Evolutionary conservation across 2,329 filamentous ascomycete species (phyloP).

Genomic region (Phoma sp.): DNA sequence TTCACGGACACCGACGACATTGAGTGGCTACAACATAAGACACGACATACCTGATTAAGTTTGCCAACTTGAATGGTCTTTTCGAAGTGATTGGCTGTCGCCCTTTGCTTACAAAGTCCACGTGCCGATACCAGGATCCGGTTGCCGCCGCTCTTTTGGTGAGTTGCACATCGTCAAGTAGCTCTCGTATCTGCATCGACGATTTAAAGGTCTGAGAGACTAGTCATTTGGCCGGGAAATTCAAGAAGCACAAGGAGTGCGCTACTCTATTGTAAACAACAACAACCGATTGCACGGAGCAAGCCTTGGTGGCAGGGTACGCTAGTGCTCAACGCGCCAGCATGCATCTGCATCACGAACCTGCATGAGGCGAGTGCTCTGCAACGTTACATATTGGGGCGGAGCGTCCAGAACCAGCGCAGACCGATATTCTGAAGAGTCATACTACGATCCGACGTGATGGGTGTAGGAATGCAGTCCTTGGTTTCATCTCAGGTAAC

Average conservation of each 20-base stretch:
- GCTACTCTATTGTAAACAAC: not conserved
- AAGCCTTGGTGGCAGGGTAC: conserved; percentile 13
- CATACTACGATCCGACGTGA: conserved; percentile 9
- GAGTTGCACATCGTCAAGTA: too few species aligned
- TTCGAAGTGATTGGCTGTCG: too few species aligned
- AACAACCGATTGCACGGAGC: not conserved
- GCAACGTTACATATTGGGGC: conserved; percentile 24
- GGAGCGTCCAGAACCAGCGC: conserved; percentile 8
- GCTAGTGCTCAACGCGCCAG: conserved; percentile 18
- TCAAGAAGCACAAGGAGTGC: not conserved
- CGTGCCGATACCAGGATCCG: too few species aligned
- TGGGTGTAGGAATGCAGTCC: conserved; percentile 7
- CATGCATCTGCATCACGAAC: conserved; percentile 8
- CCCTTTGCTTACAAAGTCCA: too few species aligned
- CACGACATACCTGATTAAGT: too few species aligned
- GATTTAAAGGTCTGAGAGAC: too few species aligned
- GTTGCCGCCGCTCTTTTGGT: too few species aligned
- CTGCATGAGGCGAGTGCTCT: conserved; percentile 9
- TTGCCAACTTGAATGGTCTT: too few species aligned
- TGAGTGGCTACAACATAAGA: too few species aligned
- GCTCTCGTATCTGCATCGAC: too few species aligned
- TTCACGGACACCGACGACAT: too few species aligned
- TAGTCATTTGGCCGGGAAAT: not conserved
- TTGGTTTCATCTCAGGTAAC: conserved; percentile 16
- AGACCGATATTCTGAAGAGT: conserved; percentile 3